A percentile compares a stretch with the other conserved stretches of the same genome.
Evolutionary conservation across 306 rosid genomes (phyloP).

Genomic region (Pachyrhizus erosus): DNA sequence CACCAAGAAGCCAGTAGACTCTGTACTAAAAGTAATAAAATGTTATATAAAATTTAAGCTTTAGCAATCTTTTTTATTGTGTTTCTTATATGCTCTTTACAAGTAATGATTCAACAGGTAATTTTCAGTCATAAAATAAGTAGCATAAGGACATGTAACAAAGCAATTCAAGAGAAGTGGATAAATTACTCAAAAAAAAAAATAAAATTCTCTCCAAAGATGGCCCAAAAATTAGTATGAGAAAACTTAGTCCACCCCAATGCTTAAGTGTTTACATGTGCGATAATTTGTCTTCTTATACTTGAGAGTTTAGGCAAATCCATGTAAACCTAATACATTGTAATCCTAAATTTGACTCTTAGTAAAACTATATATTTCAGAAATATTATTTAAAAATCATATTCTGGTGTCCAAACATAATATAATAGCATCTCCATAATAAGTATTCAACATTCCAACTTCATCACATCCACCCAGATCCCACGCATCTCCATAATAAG

Average conservation of each 20-base stretch:
- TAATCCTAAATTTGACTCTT: neutral
- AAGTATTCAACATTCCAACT: too few relatives aligned
- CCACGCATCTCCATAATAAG: neutral
- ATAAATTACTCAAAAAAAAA: neutral
- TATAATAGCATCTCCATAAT: neutral
- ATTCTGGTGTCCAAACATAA: neutral
- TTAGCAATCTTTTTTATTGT: neutral
- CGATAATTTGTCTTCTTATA: neutral
- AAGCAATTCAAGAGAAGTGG: neutral
- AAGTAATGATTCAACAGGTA: neutral
- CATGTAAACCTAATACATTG: neutral
- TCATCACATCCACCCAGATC: neutral
- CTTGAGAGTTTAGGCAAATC: neutral
- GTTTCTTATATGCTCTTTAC: neutral
- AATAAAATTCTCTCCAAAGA: neutral
- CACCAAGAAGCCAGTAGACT: neutral
- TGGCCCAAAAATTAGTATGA: neutral
- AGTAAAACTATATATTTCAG: neutral
- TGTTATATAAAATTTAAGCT: neutral
- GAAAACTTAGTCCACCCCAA: neutral
- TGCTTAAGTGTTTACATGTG: neutral
- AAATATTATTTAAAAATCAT: neutral
- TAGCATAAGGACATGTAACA: slow-evolving; percentile 15
- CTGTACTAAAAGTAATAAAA: neutral
- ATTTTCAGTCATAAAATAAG: neutral